Percentiles rank a stretch among this genome's conserved stretches.
These are phyloP conservation scores for Rhizopogon parksii DNA, from an alignment of 1,284 basidiomycete species.

Conservation along the genomic window DNA sequence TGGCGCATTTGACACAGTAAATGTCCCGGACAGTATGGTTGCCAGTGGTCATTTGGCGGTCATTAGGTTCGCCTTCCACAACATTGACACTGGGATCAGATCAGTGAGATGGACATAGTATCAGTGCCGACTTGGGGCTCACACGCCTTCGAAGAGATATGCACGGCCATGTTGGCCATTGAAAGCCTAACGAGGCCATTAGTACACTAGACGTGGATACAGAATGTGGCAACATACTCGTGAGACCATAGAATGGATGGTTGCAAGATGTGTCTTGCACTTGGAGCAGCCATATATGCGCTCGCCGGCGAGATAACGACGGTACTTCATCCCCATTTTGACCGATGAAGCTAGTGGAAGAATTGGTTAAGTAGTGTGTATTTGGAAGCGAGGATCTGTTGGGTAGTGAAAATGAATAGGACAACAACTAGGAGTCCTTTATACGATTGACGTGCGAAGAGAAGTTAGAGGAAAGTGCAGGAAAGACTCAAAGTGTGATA, in stretches of 20 bases:
- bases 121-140: conserved; percentile 31
- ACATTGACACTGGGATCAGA: conserved; percentile 71
- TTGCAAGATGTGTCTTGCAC: conserved; percentile 92
- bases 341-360: background rate
- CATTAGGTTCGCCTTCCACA: conserved; percentile 79
- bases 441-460: conserved; percentile 28
- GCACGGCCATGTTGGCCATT: conserved; percentile 94
- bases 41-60: conserved; percentile 95
- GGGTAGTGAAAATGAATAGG: background rate
- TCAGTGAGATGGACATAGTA: conserved; percentile 8
- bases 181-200: conserved; percentile 57
- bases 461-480: conserved; percentile 3
- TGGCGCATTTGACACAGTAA: conserved; percentile 83
- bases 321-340: conserved; percentile 82
- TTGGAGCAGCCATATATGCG: conserved; percentile 87
- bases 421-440: conserved; percentile 17
- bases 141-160: conserved; percentile 91
- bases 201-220: conserved; percentile 1
- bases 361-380: background rate
- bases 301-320: conserved; percentile 81
- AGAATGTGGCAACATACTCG: conserved; percentile 49
- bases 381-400: conserved; percentile 3
- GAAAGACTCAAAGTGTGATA: conserved; percentile 11
- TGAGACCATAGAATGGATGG: conserved; percentile 88
- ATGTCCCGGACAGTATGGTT: conserved; percentile 95